These are phyloP conservation scores for Erysimum cheiri DNA, from an alignment of 441 rosid genomes.

Conservation along the genomic window DNA sequence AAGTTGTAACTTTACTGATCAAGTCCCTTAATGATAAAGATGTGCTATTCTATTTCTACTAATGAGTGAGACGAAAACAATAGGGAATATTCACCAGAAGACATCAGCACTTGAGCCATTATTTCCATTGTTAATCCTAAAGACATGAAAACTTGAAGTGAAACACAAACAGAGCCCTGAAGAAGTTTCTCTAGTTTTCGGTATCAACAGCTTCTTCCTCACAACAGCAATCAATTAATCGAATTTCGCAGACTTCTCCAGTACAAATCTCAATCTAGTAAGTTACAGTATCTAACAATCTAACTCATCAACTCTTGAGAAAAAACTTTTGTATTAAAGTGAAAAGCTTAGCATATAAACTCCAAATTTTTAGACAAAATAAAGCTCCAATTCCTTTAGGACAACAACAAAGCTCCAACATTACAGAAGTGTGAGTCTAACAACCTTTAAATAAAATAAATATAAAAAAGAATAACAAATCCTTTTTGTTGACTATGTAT, in stretches of 20 bases:
- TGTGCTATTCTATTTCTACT: not conserved
- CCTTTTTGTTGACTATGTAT: slow-evolving; percentile 30
- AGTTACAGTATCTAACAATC: not conserved
- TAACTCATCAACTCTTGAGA: not conserved
- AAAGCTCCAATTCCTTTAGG: not conserved
- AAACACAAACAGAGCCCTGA: not conserved
- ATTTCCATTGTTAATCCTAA: not conserved
- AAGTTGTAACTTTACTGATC: not conserved
- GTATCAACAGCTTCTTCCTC: not conserved
- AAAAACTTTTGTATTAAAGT: not conserved
- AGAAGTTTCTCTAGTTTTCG: not conserved
- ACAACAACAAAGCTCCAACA: slow-evolving; percentile 29
- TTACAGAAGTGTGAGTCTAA: slow-evolving; percentile 20
- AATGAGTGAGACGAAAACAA: not conserved
- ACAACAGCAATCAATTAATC: not conserved
- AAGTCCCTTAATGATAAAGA: not conserved
- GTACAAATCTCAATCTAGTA: not conserved
- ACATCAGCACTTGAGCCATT: not conserved
- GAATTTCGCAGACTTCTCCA: not conserved
- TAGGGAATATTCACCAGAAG: not conserved
- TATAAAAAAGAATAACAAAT: slow-evolving; percentile 25
- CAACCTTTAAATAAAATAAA: slow-evolving; percentile 15
- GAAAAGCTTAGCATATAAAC: slow-evolving; percentile 17
- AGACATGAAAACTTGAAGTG: not conserved
- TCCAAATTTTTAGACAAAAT: not conserved